A percentile compares a stretch with the other conserved stretches of the same genome.
phyloP scores from a whole-genome alignment of 129 eudicot species.

The Flaveria robusta region DNA sequence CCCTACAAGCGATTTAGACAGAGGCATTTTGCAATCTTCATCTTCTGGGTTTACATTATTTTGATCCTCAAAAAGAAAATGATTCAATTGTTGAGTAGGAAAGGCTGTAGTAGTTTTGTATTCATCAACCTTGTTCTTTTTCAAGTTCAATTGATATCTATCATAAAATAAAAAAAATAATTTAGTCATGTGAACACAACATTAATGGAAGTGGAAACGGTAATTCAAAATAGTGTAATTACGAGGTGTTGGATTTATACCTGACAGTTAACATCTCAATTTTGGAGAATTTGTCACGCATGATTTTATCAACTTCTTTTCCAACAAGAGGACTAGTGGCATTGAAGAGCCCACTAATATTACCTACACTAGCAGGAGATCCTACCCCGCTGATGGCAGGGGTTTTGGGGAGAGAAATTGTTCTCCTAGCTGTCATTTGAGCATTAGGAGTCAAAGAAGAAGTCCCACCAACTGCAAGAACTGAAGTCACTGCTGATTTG shows the following conservation, averaged over 20 bases:
- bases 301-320: slow-evolving; percentile 56
- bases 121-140: slow-evolving; percentile 75
- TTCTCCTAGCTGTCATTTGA: slow-evolving; percentile 65
- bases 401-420: slow-evolving; percentile 73
- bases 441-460: slow-evolving; percentile 70
- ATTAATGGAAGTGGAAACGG: neutral
- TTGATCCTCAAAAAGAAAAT: slow-evolving; percentile 49
- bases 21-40: slow-evolving; percentile 72
- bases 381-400: slow-evolving; percentile 74
- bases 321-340: slow-evolving; percentile 83
- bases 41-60: slow-evolving; percentile 65
- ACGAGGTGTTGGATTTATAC: slow-evolving; percentile 33
- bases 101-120: slow-evolving; percentile 39
- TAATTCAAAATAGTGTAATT: neutral
- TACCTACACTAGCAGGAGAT: slow-evolving; percentile 86
- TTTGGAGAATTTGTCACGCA: slow-evolving; percentile 72
- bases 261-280: slow-evolving; percentile 73
- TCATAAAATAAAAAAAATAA: slow-evolving; percentile 21
- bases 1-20: slow-evolving; percentile 82
- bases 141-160: slow-evolving; percentile 72
- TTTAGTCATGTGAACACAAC: slow-evolving; percentile 10
- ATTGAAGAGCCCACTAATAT: slow-evolving; percentile 60
- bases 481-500: slow-evolving; percentile 67
- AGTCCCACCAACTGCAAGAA: slow-evolving; percentile 56
- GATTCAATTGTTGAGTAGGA: slow-evolving; percentile 46